Evolutionary conservation across 2,329 filamentous ascomycete genomes (phyloP), one percentile per base, ranked within the genome.

Genomic region (Penicillium freii): DNA sequence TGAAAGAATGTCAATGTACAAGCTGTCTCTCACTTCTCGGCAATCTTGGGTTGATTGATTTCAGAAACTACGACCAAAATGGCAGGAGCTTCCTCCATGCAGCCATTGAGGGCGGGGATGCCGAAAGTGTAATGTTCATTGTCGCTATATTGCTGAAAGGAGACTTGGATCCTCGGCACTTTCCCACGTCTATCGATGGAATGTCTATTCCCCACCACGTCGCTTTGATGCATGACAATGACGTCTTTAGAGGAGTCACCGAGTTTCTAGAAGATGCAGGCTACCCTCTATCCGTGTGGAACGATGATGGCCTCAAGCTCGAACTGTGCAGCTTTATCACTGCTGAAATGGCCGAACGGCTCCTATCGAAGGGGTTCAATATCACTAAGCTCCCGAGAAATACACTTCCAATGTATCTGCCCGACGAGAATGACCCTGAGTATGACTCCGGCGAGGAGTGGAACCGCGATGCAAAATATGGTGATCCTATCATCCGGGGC

Each of bases 191-290:
- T 17, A 47, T 54, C 25, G 23, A 47, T 17, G 51, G 42, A 5
- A 39, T 54, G 43, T 54, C 51, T 9, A 54, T 47, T 23, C 51
- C 51, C 7, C 51, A 54, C 23, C 51, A 54, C 15, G 51, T 54
- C n/a, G 51, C 51, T 27, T 34, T 38, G 15, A 36, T 47, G 23
- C 40, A 47, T 2, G 25, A 54, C 33, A 25, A 46, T 17, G 5
- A 31, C 8, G 6, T 45, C 10, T 54, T 54, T 17, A 33, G 27
- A 10, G 42, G 19, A 17, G 27, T 54, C 8, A 19, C 17, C 11
- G 21, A 29, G 9, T 39, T 27, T 6, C 40, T 54, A 21, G 11
- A 31, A 9, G 19, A 27, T 9, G 19, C 42, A 7, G 51, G 42
- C 3, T 54, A 47, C 15, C 42, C 51, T 23, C 6, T 54, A 7